Percentiles rank a stretch among this genome's conserved stretches.
Evolutionary conservation across 192 early-diverging fungal species (phyloP).

Genomic region (Entrophospora sp.): DNA sequence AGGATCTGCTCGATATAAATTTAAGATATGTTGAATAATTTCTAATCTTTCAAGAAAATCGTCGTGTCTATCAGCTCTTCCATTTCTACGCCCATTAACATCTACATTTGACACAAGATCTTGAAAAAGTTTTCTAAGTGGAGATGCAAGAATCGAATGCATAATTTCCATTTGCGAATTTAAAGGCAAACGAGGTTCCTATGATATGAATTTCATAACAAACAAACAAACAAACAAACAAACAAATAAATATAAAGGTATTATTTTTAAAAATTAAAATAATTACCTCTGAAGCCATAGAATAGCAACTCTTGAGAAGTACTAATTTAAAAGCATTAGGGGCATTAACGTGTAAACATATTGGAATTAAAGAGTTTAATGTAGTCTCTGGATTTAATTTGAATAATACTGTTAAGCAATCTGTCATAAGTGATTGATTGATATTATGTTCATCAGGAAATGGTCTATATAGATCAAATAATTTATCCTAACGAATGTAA

Average conservation of each 20-base stretch:
- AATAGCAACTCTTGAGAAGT: slow-evolving; percentile 66
- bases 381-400: slow-evolving; percentile 68
- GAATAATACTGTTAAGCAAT: slow-evolving; percentile 68
- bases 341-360: slow-evolving; percentile 56
- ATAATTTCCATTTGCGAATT: too few relatives aligned
- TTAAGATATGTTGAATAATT: too few relatives aligned
- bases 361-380: slow-evolving; percentile 61
- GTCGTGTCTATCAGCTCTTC: too few relatives aligned
- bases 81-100: too few relatives aligned
- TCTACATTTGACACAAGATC: too few relatives aligned
- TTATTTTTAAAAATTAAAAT: too few relatives aligned
- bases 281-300: slow-evolving; percentile 58
- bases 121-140: too few relatives aligned
- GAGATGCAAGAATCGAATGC: too few relatives aligned
- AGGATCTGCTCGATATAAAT: too few relatives aligned
- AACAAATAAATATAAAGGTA: neutral
- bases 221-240: neutral
- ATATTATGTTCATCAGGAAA: slow-evolving; percentile 48
- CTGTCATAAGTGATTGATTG: slow-evolving; percentile 72
- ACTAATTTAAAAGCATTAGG: slow-evolving; percentile 73
- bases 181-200: too few relatives aligned
- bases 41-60: too few relatives aligned
- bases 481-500: slow-evolving; percentile 36
- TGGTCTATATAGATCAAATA: slow-evolving; percentile 51
- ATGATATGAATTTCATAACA: neutral